Conservation (phyloP, 129 eudicot genomes). For the Silybum marianum region DNA sequence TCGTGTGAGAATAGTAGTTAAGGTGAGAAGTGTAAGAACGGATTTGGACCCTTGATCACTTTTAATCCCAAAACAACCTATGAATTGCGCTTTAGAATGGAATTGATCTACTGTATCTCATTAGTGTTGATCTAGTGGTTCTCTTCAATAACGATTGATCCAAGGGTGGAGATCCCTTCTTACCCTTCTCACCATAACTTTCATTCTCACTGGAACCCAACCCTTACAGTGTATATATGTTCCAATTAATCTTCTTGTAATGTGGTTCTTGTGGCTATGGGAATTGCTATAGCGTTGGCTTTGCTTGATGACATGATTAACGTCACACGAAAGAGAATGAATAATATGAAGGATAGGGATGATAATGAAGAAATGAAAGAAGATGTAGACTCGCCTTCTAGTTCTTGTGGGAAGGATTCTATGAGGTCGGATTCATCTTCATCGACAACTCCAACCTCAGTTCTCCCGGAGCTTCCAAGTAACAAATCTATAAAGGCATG, state of each 20-base stretch:
- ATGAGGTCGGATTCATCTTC: constrained; percentile 42
- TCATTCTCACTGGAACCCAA: too few relatives aligned
- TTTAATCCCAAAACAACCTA: too few relatives aligned
- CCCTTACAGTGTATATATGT: not conserved
- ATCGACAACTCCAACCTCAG: constrained; percentile 77
- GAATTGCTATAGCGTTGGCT: constrained; percentile 43
- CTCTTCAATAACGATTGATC: too few relatives aligned
- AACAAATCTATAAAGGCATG: constrained; percentile 34
- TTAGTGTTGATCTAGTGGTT: too few relatives aligned
- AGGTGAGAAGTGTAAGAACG: too few relatives aligned
- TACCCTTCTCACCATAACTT: too few relatives aligned
- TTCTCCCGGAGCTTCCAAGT: constrained; percentile 37
- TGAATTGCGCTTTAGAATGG: too few relatives aligned
- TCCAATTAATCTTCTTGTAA: constrained; percentile 12
- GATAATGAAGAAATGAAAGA: constrained; percentile 52
- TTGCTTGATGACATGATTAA: constrained; percentile 75
- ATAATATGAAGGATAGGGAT: constrained; percentile 60
- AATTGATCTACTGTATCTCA: too few relatives aligned
- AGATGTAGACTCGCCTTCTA: constrained; percentile 35
- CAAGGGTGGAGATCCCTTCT: too few relatives aligned
- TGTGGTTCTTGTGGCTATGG: constrained; percentile 22
- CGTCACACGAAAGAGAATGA: constrained; percentile 60
- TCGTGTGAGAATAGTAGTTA: too few relatives aligned
- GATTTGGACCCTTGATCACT: too few relatives aligned
- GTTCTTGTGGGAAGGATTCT: constrained; percentile 39